These are phyloP conservation scores for Xerophyta viscosa DNA, from an alignment of 106 monocot species.

Conservation along the genomic window DNA sequence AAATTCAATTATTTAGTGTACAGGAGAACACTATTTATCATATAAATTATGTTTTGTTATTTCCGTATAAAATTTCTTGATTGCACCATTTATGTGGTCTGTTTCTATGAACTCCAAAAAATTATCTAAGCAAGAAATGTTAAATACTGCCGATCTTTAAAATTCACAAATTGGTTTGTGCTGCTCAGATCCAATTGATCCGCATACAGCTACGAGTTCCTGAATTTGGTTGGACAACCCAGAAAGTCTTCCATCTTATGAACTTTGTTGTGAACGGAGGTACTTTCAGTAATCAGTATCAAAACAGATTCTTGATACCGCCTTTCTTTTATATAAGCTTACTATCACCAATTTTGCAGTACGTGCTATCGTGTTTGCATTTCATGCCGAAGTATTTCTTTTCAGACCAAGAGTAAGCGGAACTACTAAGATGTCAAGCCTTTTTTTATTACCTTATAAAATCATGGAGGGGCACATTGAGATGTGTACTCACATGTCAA, in stretches of 20 bases:
- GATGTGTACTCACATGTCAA: too few relatives aligned
- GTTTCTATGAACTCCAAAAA: background rate
- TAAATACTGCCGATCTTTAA: background rate
- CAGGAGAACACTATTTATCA: too few relatives aligned
- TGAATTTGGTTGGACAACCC: constrained; percentile 93
- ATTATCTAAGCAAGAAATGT: background rate
- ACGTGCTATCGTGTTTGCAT: constrained; percentile 77
- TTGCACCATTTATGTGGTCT: too few relatives aligned
- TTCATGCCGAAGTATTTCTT: constrained; percentile 69
- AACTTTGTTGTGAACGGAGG: constrained; percentile 94
- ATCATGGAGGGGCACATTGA: background rate
- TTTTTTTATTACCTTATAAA: too few relatives aligned
- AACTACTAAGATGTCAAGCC: too few relatives aligned
- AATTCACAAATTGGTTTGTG: background rate
- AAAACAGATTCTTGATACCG: background rate
- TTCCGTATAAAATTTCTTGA: too few relatives aligned
- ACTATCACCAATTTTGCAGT: constrained; percentile 38
- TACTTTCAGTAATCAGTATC: constrained; percentile 11
- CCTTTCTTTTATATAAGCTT: background rate
- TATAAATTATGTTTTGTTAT: too few relatives aligned
- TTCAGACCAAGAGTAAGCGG: constrained; percentile 73
- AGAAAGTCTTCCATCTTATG: constrained; percentile 94
- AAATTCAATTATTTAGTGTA: too few relatives aligned
- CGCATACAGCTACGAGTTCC: constrained; percentile 78
- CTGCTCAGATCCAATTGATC: constrained; percentile 59